Evolutionary conservation across 1,139 yeast genomes (phyloP).

Genomic region (Geotrichum restrictum): DNA sequence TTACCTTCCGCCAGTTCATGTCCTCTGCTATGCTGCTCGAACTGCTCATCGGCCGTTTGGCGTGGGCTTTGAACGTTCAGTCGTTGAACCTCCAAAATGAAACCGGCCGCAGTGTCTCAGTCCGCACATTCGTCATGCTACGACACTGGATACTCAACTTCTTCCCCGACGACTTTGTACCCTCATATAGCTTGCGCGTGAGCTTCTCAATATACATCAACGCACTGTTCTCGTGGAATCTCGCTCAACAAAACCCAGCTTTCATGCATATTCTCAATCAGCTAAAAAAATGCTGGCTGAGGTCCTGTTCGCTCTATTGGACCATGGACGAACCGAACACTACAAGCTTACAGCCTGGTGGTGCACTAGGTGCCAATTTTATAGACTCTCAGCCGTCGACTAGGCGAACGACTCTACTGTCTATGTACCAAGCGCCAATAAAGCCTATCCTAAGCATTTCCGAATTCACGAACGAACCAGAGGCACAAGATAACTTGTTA

Average conservation of each 20-base stretch:
- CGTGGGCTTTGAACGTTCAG: slow-evolving; percentile 57
- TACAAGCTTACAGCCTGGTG: slow-evolving; percentile 26
- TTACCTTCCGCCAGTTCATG: slow-evolving; percentile 72
- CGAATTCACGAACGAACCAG: slow-evolving; percentile 15
- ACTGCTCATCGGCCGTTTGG: slow-evolving; percentile 58
- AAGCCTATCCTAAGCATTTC: slow-evolving; percentile 27
- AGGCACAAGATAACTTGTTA: slow-evolving; percentile 10
- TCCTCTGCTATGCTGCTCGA: slow-evolving; percentile 55
- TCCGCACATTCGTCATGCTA: slow-evolving; percentile 79
- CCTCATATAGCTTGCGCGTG: slow-evolving; percentile 35
- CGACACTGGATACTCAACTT: slow-evolving; percentile 79
- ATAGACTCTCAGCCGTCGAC: slow-evolving; percentile 18
- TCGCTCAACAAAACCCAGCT: slow-evolving; percentile 29
- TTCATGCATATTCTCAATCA: slow-evolving; percentile 36
- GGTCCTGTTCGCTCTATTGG: slow-evolving; percentile 37
- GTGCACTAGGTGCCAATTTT: slow-evolving; percentile 24
- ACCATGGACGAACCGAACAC: slow-evolving; percentile 25
- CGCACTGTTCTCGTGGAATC: slow-evolving; percentile 31
- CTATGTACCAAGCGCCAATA: slow-evolving; percentile 33
- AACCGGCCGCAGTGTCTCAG: slow-evolving; percentile 36
- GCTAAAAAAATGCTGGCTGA: slow-evolving; percentile 39
- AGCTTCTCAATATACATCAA: slow-evolving; percentile 33
- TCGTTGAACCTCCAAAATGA: neutral
- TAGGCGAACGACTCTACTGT: slow-evolving; percentile 32
- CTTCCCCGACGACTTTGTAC: slow-evolving; percentile 43